phyloP scores from a whole-genome alignment of 306 rosid genomes.

The Dalbergia cultrata region DNA sequence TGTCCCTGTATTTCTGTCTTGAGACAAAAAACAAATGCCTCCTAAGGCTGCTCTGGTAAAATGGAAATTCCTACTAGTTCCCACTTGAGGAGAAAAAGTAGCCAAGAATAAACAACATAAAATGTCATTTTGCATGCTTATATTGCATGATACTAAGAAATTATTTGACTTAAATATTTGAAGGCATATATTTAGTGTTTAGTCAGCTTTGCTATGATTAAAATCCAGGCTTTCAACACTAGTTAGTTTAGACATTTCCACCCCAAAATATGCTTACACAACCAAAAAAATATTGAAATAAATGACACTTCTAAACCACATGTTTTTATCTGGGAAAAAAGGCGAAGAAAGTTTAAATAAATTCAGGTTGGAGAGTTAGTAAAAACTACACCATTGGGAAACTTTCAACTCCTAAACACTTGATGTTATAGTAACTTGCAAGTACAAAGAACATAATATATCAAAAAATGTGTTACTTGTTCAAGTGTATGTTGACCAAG shows the following conservation, averaged over 20 bases:
- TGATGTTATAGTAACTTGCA: conserved; percentile 24
- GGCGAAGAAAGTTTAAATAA: background rate
- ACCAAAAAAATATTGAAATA: conserved; percentile 21
- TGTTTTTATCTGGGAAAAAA: conserved; percentile 7
- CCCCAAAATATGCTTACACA: conserved; percentile 16
- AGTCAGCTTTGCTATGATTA: background rate
- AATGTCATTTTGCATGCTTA: background rate
- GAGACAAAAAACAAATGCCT: no score
- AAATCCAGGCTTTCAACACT: background rate
- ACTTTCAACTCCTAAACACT: conserved; percentile 40
- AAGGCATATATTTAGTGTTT: background rate
- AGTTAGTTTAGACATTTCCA: background rate
- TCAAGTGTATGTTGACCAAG: conserved; percentile 98
- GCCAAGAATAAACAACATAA: background rate
- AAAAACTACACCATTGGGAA: conserved; percentile 38
- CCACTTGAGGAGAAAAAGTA: background rate
- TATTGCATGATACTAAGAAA: background rate
- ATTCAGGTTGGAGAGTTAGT: conserved; percentile 31
- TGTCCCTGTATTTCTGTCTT: no score
- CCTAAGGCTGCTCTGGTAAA: background rate
- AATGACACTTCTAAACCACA: conserved; percentile 38
- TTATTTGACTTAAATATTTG: background rate
- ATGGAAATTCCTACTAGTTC: background rate
- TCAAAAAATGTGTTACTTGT: conserved; percentile 64
- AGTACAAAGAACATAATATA: conserved; percentile 36